Evolutionary conservation across 1,284 basidiomycete species (phyloP).

Genomic region (Boletus mariae): DNA sequence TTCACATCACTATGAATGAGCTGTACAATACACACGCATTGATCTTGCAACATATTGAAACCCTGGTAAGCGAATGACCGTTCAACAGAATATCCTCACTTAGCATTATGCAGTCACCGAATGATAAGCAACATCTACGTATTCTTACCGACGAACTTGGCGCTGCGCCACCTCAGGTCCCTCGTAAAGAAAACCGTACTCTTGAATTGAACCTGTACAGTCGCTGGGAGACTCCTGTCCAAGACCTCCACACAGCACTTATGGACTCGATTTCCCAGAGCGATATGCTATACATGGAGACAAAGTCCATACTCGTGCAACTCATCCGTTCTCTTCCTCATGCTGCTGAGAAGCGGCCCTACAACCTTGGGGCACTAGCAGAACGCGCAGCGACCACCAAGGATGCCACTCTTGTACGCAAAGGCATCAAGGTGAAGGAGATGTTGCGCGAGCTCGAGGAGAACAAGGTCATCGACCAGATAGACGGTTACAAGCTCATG

Average conservation of each 20-base stretch:
- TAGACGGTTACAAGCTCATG: slow-evolving; percentile 90
- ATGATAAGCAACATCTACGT: slow-evolving; percentile 95
- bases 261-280: slow-evolving; percentile 97
- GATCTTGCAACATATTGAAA: slow-evolving; percentile 92
- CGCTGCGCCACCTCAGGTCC: slow-evolving; percentile 87
- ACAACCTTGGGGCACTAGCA: slow-evolving; percentile 86
- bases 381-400: slow-evolving; percentile 96
- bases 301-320: slow-evolving; percentile 99
- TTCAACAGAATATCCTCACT: background rate
- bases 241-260: slow-evolving; percentile 93
- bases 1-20: slow-evolving; percentile 99
- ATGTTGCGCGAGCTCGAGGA: slow-evolving; percentile 96
- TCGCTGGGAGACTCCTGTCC: slow-evolving; percentile 98
- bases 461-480: slow-evolving; percentile 78
- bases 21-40: slow-evolving; percentile 97
- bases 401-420: slow-evolving; percentile 90
- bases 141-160: slow-evolving; percentile 96
- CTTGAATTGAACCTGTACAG: slow-evolving; percentile 92
- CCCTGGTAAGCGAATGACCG: slow-evolving; percentile 59
- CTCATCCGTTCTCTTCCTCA: slow-evolving; percentile 93
- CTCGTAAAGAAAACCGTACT: slow-evolving; percentile 94
- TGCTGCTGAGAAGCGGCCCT: slow-evolving; percentile 79
- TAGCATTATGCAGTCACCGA: slow-evolving; percentile 69
- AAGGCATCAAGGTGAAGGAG: slow-evolving; percentile 98
- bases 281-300: slow-evolving; percentile 99